Evolutionary conservation across 1,284 basidiomycete genomes (phyloP), one percentile per base, ranked within the genome.

Genomic region (Takashimella koratensis): DNA sequence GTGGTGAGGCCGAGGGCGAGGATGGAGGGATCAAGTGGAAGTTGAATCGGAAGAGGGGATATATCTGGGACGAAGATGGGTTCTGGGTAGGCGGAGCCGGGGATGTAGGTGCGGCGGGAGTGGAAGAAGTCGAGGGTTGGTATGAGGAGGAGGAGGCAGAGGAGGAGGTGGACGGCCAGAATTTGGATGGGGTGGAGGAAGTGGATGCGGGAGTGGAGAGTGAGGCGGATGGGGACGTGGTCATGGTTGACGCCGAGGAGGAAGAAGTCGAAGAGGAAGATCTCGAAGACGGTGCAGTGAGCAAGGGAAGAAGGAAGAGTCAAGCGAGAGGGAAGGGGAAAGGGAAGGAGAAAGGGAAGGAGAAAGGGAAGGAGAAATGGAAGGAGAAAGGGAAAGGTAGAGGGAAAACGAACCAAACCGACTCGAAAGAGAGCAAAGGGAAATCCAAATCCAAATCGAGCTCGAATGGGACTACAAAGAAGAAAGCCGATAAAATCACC

Each of bases 41-140:
- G 16, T 36, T 36, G 30, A 36, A 36, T 36, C 51, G 70, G 8
- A 47, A 25, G 2, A 48, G 68, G 11, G 57, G 66, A 8, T 75
- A 70, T 46, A 55, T 63, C 5, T 75, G 66, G 65, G 57, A 49
- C 27, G 62, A 56, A 11, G 62, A 57, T 13, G 63, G 64, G 3
- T 65, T 56, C 40, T 75, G 70, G 70, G 48, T 65, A 1, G 71
- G 70, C 4, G 68, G 68, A 0, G 73, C 70, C 48, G 68, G 63
- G 30, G 70, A 73, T 43, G 52, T 61, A 3, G 36, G 21, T 13
- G 71, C 71, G 3, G 66, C 66, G 16, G 70, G 67, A 2, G 51
- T 66, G 5, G 68, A 63, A 39, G 66, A 63, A 39, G 47, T 70
- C 3, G 50, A 55, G 16, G 71, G 69, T 2, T 72, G 70, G 70